phyloP scores from a whole-genome alignment of 495 filamentous ascomycete species.

The Penicillium pancosmium region DNA sequence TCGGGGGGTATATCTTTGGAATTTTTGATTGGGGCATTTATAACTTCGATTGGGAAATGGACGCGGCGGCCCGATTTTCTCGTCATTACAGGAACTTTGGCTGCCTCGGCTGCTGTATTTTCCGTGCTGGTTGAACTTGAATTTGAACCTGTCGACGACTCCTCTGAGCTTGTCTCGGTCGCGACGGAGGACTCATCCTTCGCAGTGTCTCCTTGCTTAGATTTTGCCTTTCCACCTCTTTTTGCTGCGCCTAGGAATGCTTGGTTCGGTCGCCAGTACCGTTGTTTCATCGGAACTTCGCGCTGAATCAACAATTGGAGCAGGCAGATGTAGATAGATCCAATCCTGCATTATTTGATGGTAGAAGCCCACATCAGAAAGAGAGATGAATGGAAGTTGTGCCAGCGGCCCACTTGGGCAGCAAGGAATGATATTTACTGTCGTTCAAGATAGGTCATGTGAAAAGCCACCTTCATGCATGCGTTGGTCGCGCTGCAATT shows the following conservation, averaged over 20 bases:
- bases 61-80: slow-evolving; percentile 2
- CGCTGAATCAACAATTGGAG: not conserved
- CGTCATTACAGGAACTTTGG: slow-evolving; percentile 4
- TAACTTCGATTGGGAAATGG: slow-evolving; percentile 6
- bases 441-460: slow-evolving; percentile 4
- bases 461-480: not conserved
- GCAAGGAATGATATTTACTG: slow-evolving; percentile 4
- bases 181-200: not conserved
- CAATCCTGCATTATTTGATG: slow-evolving; percentile 1
- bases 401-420: slow-evolving; percentile 6
- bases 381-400: not conserved
- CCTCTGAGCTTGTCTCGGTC: not conserved
- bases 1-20: not conserved
- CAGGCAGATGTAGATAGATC: not conserved
- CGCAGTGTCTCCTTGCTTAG: not conserved
- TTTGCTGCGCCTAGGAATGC: not conserved
- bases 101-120: not conserved
- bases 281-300: slow-evolving; percentile 1
- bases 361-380: slow-evolving; percentile 4
- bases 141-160: not conserved
- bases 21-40: not conserved
- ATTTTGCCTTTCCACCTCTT: not conserved
- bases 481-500: slow-evolving; percentile 1
- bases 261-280: slow-evolving; percentile 7
- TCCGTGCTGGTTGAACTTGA: not conserved